Base-by-base conservation (phyloP, 495 filamentous ascomycete genomes). In the Penicillium tannophilum region DNA sequence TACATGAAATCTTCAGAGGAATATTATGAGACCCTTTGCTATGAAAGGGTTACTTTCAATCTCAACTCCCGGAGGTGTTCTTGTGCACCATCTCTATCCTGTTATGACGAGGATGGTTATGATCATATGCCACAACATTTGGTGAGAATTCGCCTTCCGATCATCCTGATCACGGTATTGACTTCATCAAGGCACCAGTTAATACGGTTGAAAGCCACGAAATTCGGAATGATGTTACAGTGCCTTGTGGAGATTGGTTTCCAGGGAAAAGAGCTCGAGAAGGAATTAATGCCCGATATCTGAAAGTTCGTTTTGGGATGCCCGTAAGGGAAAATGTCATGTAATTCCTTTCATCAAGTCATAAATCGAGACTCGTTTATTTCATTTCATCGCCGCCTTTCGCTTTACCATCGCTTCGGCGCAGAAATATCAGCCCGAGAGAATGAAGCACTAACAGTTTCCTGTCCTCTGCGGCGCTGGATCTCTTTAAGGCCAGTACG, bases 401-500 rank as follows among this genome's bases (percentile, higher is more conserved):
- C 44, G 4, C 23, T 17, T 41, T 44, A 86, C 80, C 83, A 85
- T 65, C 78, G 81, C 63, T 84, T 83, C 0, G 88, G 86, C 17
- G 86, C 86, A 58, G 73, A 76, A 30, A 88, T 74, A 23, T 84
- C 76, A 10, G 79, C 76, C 52, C 88, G 79, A n/a, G 85, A 87
- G 65, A 90, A 89, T 1, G 82, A 81, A 10, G 79, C 87, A 60
- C 79, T 86, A 3, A 74, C 55, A 9, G 73, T 76, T 46, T 84
- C 79, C 24, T 71, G 73, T 56, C 43, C 72, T 54, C 70, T 74
- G 41, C 73, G 67, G 46, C 79, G 71, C 65, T 86, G 75, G 53
- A 85, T 83, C 2, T 82, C 83, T 46, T 83, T 79, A 56, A 90
- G 88, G 0, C 93, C 92, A 12, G 87, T 87, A 54, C 87, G 82